Base-by-base conservation (phyloP, 129 eudicot genomes). In the Artemisia tridentata region DNA sequence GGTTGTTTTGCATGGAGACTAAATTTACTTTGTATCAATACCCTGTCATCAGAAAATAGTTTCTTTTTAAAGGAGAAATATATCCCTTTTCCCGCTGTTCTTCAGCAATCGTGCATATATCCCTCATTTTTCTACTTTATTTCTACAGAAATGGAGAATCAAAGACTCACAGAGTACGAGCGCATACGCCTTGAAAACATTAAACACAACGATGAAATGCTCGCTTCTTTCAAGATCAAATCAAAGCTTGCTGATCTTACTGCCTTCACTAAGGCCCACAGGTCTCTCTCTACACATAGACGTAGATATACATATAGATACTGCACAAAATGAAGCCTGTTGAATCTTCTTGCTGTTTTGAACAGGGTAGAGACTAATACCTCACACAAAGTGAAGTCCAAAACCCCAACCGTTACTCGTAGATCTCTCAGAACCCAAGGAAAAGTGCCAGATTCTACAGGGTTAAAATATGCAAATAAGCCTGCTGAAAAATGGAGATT, bases 141-240 rank as follows among this genome's bases (percentile, higher is more conserved):
- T 38, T 5, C 34, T 12, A 58, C 3, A 58, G 14, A 23, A 58
- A 84, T 81, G 80, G 80, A 83, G 72, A 17, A 63, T n/a, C 15
- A 74, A 68, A 65, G 72, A 49, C 38, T 89, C 31, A 86, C 96
- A 2, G 95, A 88, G 14, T 89, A 89, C 72, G 98, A 92, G 75
- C 88, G 88, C 21, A 77, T 68, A 31, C 80, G 98, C n/a, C 83
- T 92, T 15, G 96, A 89, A 19, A 92, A 92, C 82, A 89, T 89
- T n/a, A n/a, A n/a, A n/a, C n/a, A n/a, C n/a, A n/a, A n/a, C n/a
- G n/a, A n/a, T n/a, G n/a, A n/a, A n/a, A 66, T 81, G 76, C 71
- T 92, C 59, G 88, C 95, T 17, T 84, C 98, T 21, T 96, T 89
- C 78, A 83, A 89, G 51, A 62, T 92, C 77, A 92, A 78, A 10